Evolutionary conservation across 331 rosid species (phyloP).

Genomic region (Spiraea crenata): DNA sequence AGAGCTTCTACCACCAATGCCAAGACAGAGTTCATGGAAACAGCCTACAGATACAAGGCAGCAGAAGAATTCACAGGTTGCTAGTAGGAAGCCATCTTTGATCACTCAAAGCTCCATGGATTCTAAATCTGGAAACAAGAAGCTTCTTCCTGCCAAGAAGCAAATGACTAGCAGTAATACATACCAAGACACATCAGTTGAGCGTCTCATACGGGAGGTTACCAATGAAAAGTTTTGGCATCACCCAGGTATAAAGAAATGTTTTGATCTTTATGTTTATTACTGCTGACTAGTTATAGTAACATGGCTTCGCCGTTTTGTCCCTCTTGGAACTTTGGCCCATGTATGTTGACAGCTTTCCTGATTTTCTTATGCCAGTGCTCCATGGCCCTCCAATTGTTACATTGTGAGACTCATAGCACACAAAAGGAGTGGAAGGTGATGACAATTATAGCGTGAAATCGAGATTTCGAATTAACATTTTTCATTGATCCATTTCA

Average conservation of each 20-base stretch:
- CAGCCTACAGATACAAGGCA: slow-evolving; percentile 68
- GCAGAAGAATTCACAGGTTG: slow-evolving; percentile 52
- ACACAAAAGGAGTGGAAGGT: slow-evolving; percentile 67
- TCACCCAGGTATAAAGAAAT: slow-evolving; percentile 70
- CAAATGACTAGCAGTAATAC: slow-evolving; percentile 48
- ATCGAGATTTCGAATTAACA: slow-evolving; percentile 50
- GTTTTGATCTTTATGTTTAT: slow-evolving; percentile 4
- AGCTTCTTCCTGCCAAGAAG: slow-evolving; percentile 70
- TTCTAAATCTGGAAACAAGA: slow-evolving; percentile 65
- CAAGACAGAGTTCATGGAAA: slow-evolving; percentile 94
- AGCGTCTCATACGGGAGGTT: slow-evolving; percentile 98
- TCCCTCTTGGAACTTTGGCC: slow-evolving; percentile 20
- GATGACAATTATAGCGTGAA: slow-evolving; percentile 60
- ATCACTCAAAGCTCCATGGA: slow-evolving; percentile 63
- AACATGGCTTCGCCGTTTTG: slow-evolving; percentile 11
- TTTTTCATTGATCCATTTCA: slow-evolving; percentile 46
- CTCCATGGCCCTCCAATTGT: slow-evolving; percentile 62
- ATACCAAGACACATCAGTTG: slow-evolving; percentile 89
- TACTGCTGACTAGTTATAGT: neutral
- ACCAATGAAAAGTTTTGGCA: slow-evolving; percentile 98
- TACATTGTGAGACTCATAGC: slow-evolving; percentile 69
- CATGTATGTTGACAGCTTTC: slow-evolving; percentile 28
- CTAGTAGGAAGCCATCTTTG: slow-evolving; percentile 60
- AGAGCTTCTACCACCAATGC: slow-evolving; percentile 71
- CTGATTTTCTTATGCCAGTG: slow-evolving; percentile 51